Base-by-base conservation (phyloP, 139 green algal species). In the Coelastrella sp. region DNA sequence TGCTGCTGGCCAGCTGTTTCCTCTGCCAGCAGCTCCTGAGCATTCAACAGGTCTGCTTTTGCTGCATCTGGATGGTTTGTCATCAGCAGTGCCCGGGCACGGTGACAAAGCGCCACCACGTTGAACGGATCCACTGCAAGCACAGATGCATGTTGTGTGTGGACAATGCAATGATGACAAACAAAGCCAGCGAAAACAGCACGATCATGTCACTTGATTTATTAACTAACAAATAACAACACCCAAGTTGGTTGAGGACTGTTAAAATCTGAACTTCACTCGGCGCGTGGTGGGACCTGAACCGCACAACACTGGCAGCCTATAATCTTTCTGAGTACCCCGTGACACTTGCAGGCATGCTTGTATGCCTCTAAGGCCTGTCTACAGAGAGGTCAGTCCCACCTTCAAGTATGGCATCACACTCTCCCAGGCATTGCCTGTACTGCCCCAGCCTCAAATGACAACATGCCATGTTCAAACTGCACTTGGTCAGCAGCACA, bases 401-500 rank as follows among this genome's bases (percentile, higher is more conserved):
- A 88, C 84, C 84, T 65, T 80, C 68, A 49, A 88, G 68, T n/a
- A 88, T 73, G 15, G 12, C 9, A 24, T 88, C 68, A 25, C 84
- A 88, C 68, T 78, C 25, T 27, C 20, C 84, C 84, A 88, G 14
- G 9, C 84, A 88, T 49, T 80, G 68, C 49, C 27, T 81, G 84
- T 66, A 81, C 49, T 88, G 68, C 19, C 84, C 84, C 35, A 81
- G 35, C 49, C 84, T 56, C 68, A 88, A 14, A 14, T 88, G 84
- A 60, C 84, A 88, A 76, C 84, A 88, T 9, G 84, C 84, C 84
- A 88, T 22, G 17, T 88, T 88, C 49, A 88, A 59, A 9, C 68
- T 80, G 84, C 84, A 88, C 84, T 88, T 88, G 8, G 27, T 72
- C 68, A 73, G 66, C 84, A 88, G 84, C 66, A 88, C 19, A 14